Conservation (phyloP, 2,329 filamentous ascomycete species). For the Trichoderma atrobrunneum region DNA sequence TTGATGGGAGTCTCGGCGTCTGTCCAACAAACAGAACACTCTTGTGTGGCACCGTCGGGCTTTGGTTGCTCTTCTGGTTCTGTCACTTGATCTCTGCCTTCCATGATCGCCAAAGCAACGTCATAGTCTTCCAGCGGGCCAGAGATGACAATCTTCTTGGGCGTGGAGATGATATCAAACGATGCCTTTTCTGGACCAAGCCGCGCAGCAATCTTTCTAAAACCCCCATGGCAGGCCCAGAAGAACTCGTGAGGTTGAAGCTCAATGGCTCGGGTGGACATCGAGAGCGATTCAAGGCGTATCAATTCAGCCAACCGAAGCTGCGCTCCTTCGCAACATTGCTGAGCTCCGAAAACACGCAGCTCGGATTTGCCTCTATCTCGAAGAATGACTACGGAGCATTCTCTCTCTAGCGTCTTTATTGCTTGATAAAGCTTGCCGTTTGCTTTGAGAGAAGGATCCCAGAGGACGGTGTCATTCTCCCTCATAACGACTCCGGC, state of each 20-base stretch:
- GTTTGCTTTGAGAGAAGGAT: background rate
- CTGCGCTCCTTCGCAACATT: slow-evolving; percentile 1
- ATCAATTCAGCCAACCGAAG: slow-evolving; percentile 2
- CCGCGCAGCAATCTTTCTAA: slow-evolving; percentile 25
- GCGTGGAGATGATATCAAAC: slow-evolving; percentile 33
- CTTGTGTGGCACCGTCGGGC: slow-evolving; percentile 36
- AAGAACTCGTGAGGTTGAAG: slow-evolving; percentile 28
- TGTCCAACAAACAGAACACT: slow-evolving; percentile 37
- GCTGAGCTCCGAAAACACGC: background rate
- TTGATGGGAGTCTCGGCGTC: slow-evolving; percentile 35
- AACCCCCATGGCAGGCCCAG: slow-evolving; percentile 35
- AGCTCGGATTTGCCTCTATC: background rate
- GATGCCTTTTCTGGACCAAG: slow-evolving; percentile 31
- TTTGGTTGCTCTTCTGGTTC: background rate
- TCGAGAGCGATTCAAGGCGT: background rate
- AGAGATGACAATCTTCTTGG: slow-evolving; percentile 31
- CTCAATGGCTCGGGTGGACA: slow-evolving; percentile 24
- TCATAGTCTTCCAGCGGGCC: slow-evolving; percentile 23
- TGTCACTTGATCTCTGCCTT: background rate
- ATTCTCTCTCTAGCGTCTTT: background rate
- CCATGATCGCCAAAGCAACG: background rate
- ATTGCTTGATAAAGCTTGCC: background rate
- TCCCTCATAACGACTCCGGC: background rate
- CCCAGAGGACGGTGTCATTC: background rate
- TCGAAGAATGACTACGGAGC: background rate